Conservation (phyloP, 2,329 filamentous ascomycete genomes). For the Colletotrichum spaethianum region DNA sequence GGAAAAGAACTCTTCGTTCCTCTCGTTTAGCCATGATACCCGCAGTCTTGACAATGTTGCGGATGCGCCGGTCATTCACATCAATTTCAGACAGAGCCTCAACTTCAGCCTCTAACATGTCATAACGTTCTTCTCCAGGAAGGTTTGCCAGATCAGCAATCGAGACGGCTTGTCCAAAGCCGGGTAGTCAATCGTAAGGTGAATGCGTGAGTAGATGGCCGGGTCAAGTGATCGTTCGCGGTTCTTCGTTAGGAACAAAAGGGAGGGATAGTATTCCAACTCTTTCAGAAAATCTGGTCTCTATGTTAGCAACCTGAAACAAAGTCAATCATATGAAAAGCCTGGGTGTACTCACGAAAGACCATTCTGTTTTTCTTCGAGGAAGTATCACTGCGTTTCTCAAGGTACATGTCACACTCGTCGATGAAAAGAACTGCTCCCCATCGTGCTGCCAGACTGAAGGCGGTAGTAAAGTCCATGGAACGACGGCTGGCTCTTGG, state of each 20-base stretch:
- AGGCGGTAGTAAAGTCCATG: conserved; percentile 53
- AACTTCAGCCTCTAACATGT: conserved; percentile 36
- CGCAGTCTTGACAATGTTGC: conserved; percentile 46
- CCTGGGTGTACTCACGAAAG: conserved; percentile 17
- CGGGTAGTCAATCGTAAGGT: conserved; percentile 57
- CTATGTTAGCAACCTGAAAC: no score
- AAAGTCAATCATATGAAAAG: no score
- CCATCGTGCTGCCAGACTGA: conserved; percentile 70
- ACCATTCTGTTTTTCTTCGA: conserved; percentile 35
- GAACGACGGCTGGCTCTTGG: conserved; percentile 59
- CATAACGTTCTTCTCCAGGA: conserved; percentile 41
- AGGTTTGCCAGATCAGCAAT: conserved; percentile 46
- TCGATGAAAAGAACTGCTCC: conserved; percentile 88
- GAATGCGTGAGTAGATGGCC: conserved; percentile 65
- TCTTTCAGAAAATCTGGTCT: conserved; percentile 76
- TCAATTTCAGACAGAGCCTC: conserved; percentile 40
- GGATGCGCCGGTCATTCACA: conserved; percentile 44
- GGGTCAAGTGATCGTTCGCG: conserved; percentile 67
- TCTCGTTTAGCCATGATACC: conserved; percentile 44
- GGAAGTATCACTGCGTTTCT: conserved; percentile 74
- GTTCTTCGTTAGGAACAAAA: conserved; percentile 91
- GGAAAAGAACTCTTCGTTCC: conserved; percentile 35
- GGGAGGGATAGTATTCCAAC: conserved; percentile 93
- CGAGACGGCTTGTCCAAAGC: conserved; percentile 44
- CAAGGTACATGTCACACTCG: conserved; percentile 87